Conservation (phyloP, 768 basidiomycete genomes). For the Hortiboletus flavorubellus region DNA sequence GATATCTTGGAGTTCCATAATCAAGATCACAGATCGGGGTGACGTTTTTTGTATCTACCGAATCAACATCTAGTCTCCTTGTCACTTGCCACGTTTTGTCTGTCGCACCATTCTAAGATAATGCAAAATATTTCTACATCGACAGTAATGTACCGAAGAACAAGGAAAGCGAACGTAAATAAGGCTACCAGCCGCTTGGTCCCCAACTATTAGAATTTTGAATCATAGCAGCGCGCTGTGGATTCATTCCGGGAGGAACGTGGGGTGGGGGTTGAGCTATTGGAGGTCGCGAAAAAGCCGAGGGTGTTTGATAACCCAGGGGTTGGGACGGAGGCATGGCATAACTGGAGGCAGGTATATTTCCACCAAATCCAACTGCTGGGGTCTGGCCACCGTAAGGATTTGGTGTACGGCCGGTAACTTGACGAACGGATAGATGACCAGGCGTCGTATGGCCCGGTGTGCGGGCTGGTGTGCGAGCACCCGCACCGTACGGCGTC, state of each 20-base stretch:
- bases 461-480: slow-evolving; percentile 74
- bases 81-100: slow-evolving; percentile 4
- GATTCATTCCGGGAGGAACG: slow-evolving; percentile 61
- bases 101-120: slow-evolving; percentile 20
- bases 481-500: slow-evolving; percentile 74
- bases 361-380: slow-evolving; percentile 30
- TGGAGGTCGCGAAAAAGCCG: slow-evolving; percentile 38
- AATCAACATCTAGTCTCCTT: not conserved
- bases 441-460: slow-evolving; percentile 79
- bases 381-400: slow-evolving; percentile 57
- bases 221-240: slow-evolving; percentile 63
- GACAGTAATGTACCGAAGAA: slow-evolving; percentile 23
- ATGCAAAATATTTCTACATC: slow-evolving; percentile 28
- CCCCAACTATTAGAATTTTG: slow-evolving; percentile 45
- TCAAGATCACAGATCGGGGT: not conserved
- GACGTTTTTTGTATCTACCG: too few species aligned
- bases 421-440: slow-evolving; percentile 70
- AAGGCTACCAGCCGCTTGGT: slow-evolving; percentile 31
- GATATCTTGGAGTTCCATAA: not conserved
- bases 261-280: slow-evolving; percentile 41
- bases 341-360: slow-evolving; percentile 26
- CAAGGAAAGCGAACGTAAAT: slow-evolving; percentile 16
- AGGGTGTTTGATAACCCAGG: slow-evolving; percentile 40
- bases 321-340: slow-evolving; percentile 33
- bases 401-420: slow-evolving; percentile 69